Conservation (phyloP, 2,329 filamentous ascomycete genomes). For the Ilyonectria robusta region DNA sequence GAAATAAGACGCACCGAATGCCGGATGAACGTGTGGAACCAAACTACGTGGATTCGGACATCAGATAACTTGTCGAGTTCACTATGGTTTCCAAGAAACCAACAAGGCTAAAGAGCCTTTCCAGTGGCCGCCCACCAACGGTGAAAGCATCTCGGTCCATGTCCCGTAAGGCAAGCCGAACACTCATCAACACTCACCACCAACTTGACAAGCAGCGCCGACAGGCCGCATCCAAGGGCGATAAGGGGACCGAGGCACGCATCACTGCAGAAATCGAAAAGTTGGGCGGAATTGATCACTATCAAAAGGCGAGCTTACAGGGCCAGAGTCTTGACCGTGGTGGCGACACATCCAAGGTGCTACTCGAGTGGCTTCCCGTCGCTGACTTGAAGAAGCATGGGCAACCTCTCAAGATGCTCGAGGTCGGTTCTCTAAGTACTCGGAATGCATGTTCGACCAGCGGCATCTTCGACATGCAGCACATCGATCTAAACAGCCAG, state of each 20-base stretch:
- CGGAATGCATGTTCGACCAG: slow-evolving; percentile 87
- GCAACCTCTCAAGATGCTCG: slow-evolving; percentile 76
- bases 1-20: neutral
- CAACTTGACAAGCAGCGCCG: slow-evolving; percentile 73
- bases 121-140: slow-evolving; percentile 69
- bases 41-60: neutral
- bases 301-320: slow-evolving; percentile 78
- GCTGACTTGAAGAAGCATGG: slow-evolving; percentile 44
- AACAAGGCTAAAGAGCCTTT: slow-evolving; percentile 59
- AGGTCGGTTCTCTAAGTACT: slow-evolving; percentile 89
- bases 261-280: slow-evolving; percentile 68
- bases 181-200: slow-evolving; percentile 76
- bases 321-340: slow-evolving; percentile 76
- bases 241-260: slow-evolving; percentile 60
- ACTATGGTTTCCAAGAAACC: slow-evolving; percentile 64
- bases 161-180: slow-evolving; percentile 74
- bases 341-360: slow-evolving; percentile 75
- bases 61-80: neutral
- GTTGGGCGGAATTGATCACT: slow-evolving; percentile 73
- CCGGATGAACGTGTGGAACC: neutral
- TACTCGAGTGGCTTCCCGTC: slow-evolving; percentile 73
- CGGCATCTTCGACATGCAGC: slow-evolving; percentile 78
- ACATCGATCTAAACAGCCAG: slow-evolving; percentile 94
- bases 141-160: slow-evolving; percentile 68
- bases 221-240: slow-evolving; percentile 68